Conservation (phyloP, 306 rosid species). For the Cucurbita argyrosperma region DNA sequence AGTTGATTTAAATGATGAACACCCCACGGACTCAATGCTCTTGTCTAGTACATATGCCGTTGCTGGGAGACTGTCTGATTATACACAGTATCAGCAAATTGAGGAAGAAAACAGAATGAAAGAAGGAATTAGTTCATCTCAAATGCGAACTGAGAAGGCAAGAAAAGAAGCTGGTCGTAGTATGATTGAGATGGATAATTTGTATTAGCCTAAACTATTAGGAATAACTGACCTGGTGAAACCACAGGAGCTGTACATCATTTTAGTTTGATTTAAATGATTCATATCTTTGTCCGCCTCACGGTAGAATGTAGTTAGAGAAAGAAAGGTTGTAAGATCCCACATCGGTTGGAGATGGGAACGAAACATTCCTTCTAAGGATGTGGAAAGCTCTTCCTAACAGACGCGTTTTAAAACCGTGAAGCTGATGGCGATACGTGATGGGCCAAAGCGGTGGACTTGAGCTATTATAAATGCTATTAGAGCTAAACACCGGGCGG, state of each 20-base stretch:
- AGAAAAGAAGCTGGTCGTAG: constrained; percentile 49
- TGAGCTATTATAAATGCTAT: too few species aligned
- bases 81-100: constrained; percentile 16
- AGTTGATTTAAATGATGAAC: constrained; percentile 23
- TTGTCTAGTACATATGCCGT: constrained; percentile 42
- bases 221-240: background rate
- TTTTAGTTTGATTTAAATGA: background rate
- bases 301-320: background rate
- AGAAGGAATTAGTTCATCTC: constrained; percentile 7
- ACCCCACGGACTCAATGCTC: constrained; percentile 58
- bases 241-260: background rate
- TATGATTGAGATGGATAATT: constrained; percentile 32
- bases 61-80: constrained; percentile 54
- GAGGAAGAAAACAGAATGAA: constrained; percentile 13
- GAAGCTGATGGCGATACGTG: too few species aligned
- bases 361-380: too few species aligned
- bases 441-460: too few species aligned
- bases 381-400: too few species aligned
- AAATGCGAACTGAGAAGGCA: constrained; percentile 10
- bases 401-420: too few species aligned
- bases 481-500: too few species aligned
- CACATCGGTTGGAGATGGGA: too few species aligned
- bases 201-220: background rate
- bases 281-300: background rate
- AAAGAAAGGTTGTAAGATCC: background rate